Percentiles rank a stretch among this genome's conserved stretches.
Evolutionary conservation across 2,329 filamentous ascomycete species (phyloP).

Genomic region (Didymella lethalis): DNA sequence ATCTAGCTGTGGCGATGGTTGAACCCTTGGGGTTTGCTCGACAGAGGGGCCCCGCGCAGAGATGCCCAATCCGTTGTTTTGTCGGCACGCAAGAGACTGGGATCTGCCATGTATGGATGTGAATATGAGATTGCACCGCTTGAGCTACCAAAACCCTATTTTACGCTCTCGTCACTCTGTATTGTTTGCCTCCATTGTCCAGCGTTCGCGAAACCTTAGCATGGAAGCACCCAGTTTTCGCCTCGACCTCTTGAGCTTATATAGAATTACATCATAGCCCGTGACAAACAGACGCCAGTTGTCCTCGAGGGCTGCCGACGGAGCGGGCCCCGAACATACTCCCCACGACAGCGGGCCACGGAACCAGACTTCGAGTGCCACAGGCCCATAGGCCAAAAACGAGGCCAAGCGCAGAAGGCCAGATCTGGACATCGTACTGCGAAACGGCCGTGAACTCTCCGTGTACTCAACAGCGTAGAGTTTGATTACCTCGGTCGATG

Average conservation of each 20-base stretch:
- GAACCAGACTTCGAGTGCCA: constrained; percentile 1
- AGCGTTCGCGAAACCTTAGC: constrained; percentile 4
- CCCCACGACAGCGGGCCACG: constrained; percentile 4
- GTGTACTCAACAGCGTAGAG: background rate
- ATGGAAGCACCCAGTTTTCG: background rate
- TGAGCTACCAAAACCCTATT: background rate
- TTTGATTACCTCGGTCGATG: background rate
- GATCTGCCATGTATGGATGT: background rate
- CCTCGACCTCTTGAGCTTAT: background rate
- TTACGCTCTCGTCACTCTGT: background rate
- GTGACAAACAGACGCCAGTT: background rate
- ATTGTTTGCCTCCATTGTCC: constrained; percentile 1
- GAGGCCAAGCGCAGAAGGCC: background rate
- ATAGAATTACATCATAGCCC: constrained; percentile 13
- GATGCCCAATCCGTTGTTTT: constrained; percentile 10
- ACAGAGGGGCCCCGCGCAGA: background rate
- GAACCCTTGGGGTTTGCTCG: constrained; percentile 2
- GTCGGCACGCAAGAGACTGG: background rate
- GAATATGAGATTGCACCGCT: background rate
- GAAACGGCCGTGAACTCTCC: background rate
- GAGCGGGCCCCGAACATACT: constrained; percentile 2
- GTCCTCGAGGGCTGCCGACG: constrained; percentile 1
- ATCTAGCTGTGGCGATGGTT: constrained; percentile 9
- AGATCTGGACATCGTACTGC: background rate
- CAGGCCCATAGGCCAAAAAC: background rate